Conservation (phyloP, 129 eudicot species). For the Dittrichia graveolens region DNA sequence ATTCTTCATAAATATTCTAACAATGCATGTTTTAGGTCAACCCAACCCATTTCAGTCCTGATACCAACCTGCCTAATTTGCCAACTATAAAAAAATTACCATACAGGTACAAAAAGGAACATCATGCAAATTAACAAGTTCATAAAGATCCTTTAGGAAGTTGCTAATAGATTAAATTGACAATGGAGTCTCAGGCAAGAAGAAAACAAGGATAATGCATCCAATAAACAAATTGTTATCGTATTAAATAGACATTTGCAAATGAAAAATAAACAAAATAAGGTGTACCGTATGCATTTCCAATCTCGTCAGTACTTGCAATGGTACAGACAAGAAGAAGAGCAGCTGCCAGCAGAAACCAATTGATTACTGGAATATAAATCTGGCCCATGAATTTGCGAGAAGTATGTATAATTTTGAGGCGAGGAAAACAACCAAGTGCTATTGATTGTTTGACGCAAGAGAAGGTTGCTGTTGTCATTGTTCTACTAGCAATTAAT, state of each 20-base stretch:
- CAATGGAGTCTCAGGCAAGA: conserved; percentile 5
- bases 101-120: not conserved
- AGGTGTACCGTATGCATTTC: conserved; percentile 89
- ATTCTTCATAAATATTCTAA: not conserved
- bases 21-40: not conserved
- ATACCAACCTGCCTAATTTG: not conserved
- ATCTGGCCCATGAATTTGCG: conserved; percentile 96
- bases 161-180: conserved; percentile 8
- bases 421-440: conserved; percentile 97
- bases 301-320: conserved; percentile 81
- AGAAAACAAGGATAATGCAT: conserved; percentile 24
- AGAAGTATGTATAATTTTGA: conserved; percentile 90
- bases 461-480: conserved; percentile 91
- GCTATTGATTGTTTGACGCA: conserved; percentile 92
- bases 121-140: conserved; percentile 11
- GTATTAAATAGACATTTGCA: conserved; percentile 11
- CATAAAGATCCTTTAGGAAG: not conserved
- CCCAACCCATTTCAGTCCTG: not conserved
- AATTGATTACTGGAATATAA: conserved; percentile 88
- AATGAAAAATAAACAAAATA: not conserved
- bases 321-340: conserved; percentile 75
- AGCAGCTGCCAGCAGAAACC: conserved; percentile 78
- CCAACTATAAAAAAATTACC: not conserved
- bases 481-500: conserved; percentile 88
- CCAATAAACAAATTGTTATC: not conserved